Conservation (phyloP, 768 basidiomycete species). For the Suillus cothurnatus region DNA sequence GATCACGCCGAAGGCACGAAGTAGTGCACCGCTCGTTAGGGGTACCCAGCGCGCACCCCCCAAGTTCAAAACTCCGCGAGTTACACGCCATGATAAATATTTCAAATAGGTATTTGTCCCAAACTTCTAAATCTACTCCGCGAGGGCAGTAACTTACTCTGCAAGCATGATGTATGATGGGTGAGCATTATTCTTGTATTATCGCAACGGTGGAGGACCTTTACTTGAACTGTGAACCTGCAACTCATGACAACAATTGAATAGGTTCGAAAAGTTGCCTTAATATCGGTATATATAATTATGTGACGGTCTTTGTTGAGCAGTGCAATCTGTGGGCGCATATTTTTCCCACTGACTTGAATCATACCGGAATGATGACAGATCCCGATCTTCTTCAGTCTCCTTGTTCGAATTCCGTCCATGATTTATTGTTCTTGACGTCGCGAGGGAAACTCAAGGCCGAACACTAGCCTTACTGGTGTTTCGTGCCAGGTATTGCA, state of each 20-base stretch:
- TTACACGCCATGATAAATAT: background rate
- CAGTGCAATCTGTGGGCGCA: background rate
- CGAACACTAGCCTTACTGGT: background rate
- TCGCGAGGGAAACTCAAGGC: background rate
- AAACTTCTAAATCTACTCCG: background rate
- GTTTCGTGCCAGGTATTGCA: background rate
- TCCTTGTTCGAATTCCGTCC: background rate
- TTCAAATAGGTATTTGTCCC: background rate
- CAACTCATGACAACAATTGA: background rate
- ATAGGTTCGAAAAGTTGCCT: background rate
- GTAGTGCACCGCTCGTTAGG: background rate
- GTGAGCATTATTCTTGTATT: background rate
- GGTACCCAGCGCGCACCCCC: background rate
- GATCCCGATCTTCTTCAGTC: constrained; percentile 1
- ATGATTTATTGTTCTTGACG: background rate
- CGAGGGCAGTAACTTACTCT: background rate
- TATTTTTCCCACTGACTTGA: constrained; percentile 1
- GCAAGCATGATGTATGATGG: background rate
- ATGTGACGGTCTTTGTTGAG: background rate
- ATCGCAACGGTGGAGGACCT: background rate
- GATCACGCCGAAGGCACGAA: background rate
- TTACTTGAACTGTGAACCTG: background rate
- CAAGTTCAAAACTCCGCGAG: background rate
- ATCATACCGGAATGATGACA: background rate
- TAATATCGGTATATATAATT: background rate